phyloP scores from a whole-genome alignment of 2,329 filamentous ascomycete species.

The Aspergillus latus region DNA sequence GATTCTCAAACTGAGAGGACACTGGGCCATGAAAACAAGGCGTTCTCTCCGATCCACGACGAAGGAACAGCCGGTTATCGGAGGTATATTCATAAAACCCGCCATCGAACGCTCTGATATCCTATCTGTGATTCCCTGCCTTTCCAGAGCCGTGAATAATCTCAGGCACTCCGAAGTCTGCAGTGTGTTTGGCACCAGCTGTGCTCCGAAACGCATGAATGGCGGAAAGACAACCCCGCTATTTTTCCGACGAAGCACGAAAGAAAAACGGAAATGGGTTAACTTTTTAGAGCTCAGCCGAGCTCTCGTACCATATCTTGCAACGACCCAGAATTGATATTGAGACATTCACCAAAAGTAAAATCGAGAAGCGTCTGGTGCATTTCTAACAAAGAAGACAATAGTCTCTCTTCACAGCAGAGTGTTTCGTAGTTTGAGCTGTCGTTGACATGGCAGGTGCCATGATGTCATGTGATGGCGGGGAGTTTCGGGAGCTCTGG shows the following conservation, averaged over 20 bases:
- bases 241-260: constrained; percentile 24
- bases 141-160: neutral
- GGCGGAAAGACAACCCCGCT: constrained; percentile 22
- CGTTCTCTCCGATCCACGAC: too few relatives aligned
- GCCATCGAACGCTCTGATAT: too few relatives aligned
- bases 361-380: neutral
- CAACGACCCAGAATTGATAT: neutral
- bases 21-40: too few relatives aligned
- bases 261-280: constrained; percentile 28
- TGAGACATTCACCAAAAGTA: neutral
- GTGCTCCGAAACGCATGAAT: constrained; percentile 18
- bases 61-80: too few relatives aligned
- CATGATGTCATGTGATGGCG: constrained; percentile 30
- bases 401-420: neutral
- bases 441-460: neutral
- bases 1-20: too few relatives aligned
- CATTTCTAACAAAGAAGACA: neutral
- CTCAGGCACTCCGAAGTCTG: neutral
- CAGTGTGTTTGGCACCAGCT: neutral
- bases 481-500: constrained; percentile 24
- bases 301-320: neutral
- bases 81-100: too few relatives aligned
- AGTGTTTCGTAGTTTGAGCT: neutral
- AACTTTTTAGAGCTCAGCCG: constrained; percentile 14
- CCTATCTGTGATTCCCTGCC: too few relatives aligned